A percentile compares a stretch with the other conserved stretches of the same genome.
Evolutionary conservation across 192 early-diverging fungal genomes (phyloP).

Genomic region (Backusella morwellensis): DNA sequence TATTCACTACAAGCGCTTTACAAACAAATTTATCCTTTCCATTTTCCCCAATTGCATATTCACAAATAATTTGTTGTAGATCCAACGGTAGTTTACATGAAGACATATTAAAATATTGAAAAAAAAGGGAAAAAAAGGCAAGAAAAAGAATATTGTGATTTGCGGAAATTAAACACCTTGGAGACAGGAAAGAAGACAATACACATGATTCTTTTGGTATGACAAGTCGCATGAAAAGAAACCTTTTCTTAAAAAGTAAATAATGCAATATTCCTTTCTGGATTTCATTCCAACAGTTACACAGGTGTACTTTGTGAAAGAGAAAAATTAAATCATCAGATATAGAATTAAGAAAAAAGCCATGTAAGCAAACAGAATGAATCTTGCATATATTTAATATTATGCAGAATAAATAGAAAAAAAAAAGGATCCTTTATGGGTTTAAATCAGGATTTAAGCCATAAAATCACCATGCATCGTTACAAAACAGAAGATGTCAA

Average conservation of each 20-base stretch:
- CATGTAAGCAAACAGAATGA: no score
- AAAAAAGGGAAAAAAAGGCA: background rate
- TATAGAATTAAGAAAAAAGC: background rate
- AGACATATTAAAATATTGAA: background rate
- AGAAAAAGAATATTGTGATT: background rate
- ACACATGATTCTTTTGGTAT: background rate
- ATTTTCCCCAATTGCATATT: background rate
- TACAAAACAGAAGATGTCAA: no score
- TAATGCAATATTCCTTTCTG: background rate
- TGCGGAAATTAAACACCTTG: background rate
- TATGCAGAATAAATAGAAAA: no score
- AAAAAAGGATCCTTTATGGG: no score
- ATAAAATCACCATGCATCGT: no score
- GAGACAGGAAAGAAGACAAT: background rate
- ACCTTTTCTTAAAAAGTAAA: background rate
- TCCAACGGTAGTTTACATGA: background rate
- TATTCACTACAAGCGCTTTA: background rate
- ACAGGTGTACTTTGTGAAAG: background rate
- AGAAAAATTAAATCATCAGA: background rate
- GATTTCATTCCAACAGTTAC: background rate
- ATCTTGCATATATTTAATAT: no score
- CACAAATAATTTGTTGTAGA: conserved; percentile 2
- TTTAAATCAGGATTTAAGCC: no score
- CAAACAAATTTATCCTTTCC: background rate
- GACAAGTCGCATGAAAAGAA: background rate